These are phyloP conservation scores for Actinidia chinensis DNA, from an alignment of 179 eudicot species.

Conservation along the genomic window DNA sequence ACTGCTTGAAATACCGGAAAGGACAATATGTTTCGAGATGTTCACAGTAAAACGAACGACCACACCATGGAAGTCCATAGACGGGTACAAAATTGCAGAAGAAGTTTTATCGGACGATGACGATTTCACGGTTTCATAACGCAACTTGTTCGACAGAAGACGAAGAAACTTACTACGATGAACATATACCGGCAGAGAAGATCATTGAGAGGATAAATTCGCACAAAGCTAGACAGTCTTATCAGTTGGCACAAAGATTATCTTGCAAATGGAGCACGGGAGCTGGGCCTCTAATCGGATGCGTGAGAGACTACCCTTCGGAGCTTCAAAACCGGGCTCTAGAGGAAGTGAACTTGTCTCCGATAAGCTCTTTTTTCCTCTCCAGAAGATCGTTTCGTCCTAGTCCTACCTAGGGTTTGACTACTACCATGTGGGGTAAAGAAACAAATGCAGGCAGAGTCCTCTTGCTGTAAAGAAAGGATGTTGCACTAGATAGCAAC, in stretches of 20 bases:
- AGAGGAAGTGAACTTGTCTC: slow-evolving; percentile 62
- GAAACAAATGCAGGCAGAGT: slow-evolving; percentile 30
- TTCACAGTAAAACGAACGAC: slow-evolving; percentile 42
- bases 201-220: slow-evolving; percentile 60
- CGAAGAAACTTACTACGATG: slow-evolving; percentile 42
- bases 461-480: slow-evolving; percentile 21
- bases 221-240: slow-evolving; percentile 60
- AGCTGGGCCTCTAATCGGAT: slow-evolving; percentile 83
- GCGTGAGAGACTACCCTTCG: slow-evolving; percentile 74
- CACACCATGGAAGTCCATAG: slow-evolving; percentile 21
- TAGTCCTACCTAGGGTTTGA: slow-evolving; percentile 23
- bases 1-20: slow-evolving; percentile 48
- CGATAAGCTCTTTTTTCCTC: slow-evolving; percentile 37
- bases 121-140: slow-evolving; percentile 50
- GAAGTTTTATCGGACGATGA: slow-evolving; percentile 64
- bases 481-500: slow-evolving; percentile 13
- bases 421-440: slow-evolving; percentile 22
- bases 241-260: slow-evolving; percentile 64
- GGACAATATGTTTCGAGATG: slow-evolving; percentile 32
- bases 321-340: slow-evolving; percentile 59
- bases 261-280: slow-evolving; percentile 82
- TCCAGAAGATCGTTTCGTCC: slow-evolving; percentile 22
- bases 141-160: slow-evolving; percentile 50
- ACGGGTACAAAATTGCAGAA: slow-evolving; percentile 67
- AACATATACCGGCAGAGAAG: slow-evolving; percentile 52